phyloP scores from a whole-genome alignment of 148 eudicot species.

The Beta vulgaris region DNA sequence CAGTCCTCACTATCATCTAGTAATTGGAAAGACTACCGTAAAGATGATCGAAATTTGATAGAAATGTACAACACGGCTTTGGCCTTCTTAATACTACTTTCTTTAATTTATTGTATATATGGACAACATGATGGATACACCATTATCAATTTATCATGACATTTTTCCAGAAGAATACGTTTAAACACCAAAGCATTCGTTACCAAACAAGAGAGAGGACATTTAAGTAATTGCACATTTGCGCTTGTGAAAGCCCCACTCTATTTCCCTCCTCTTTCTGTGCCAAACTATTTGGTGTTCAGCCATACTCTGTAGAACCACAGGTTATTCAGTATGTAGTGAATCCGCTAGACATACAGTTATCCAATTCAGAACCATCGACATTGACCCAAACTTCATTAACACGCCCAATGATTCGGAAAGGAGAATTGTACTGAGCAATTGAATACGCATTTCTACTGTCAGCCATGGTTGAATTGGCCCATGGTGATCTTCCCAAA shows the following conservation, averaged over 20 bases:
- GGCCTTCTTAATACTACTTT: not conserved
- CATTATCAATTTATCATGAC: not conserved
- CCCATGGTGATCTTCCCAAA: slow-evolving; percentile 72
- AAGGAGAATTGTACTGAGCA: slow-evolving; percentile 73
- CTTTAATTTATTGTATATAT: not conserved
- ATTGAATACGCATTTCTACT: slow-evolving; percentile 68
- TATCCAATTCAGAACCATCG: slow-evolving; percentile 38
- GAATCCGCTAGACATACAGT: slow-evolving; percentile 39
- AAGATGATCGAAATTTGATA: too few species aligned
- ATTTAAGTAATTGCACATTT: too few species aligned
- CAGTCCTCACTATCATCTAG: too few species aligned
- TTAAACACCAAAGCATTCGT: too few species aligned
- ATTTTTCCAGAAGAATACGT: not conserved
- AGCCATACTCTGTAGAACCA: too few species aligned
- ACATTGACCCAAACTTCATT: slow-evolving; percentile 84
- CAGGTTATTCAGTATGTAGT: slow-evolving; percentile 35
- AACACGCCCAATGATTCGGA: slow-evolving; percentile 49
- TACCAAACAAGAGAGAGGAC: too few species aligned
- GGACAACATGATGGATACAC: not conserved
- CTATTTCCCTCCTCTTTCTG: too few species aligned
- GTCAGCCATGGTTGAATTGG: slow-evolving; percentile 46
- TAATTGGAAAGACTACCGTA: too few species aligned
- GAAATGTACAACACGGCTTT: slow-evolving; percentile 12
- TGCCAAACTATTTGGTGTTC: too few species aligned
- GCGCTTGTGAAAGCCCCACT: too few species aligned